Evolutionary conservation across 1,284 basidiomycete genomes (phyloP).

Genomic region (Ganoderma sp.): DNA sequence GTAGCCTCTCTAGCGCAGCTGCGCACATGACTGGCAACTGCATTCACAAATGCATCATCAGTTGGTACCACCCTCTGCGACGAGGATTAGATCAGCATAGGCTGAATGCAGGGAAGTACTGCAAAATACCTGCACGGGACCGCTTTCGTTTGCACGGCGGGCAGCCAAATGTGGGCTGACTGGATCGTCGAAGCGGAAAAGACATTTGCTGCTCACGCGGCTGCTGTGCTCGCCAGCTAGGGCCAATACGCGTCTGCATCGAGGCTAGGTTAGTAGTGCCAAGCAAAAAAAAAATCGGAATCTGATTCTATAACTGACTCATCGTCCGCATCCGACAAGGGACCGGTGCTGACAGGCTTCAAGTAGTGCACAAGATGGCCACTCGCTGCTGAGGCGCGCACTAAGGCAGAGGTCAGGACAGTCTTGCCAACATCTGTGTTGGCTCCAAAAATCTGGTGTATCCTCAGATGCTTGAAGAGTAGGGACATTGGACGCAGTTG

Average conservation of each 20-base stretch:
- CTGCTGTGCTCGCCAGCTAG: slow-evolving; percentile 53
- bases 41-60: slow-evolving; percentile 72
- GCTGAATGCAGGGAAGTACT: background rate
- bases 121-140: slow-evolving; percentile 34
- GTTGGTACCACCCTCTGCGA: slow-evolving; percentile 46
- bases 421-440: slow-evolving; percentile 96
- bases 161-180: slow-evolving; percentile 94
- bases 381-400: slow-evolving; percentile 68
- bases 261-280: background rate
- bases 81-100: background rate
- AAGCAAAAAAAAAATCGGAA: background rate
- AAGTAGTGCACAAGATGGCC: slow-evolving; percentile 75
- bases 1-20: slow-evolving; percentile 48
- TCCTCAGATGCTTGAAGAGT: slow-evolving; percentile 79
- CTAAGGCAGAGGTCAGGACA: slow-evolving; percentile 83
- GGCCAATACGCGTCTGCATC: slow-evolving; percentile 69
- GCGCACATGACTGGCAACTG: slow-evolving; percentile 69
- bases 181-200: slow-evolving; percentile 87
- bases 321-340: slow-evolving; percentile 81
- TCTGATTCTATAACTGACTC: slow-evolving; percentile 51
- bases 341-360: slow-evolving; percentile 91
- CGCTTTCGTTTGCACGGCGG: slow-evolving; percentile 56
- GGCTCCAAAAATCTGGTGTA: slow-evolving; percentile 91
- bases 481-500: slow-evolving; percentile 45
- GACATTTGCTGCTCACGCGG: slow-evolving; percentile 69